phyloP scores from a whole-genome alignment of 106 monocot genomes.

The Dactylorhiza incarnata region DNA sequence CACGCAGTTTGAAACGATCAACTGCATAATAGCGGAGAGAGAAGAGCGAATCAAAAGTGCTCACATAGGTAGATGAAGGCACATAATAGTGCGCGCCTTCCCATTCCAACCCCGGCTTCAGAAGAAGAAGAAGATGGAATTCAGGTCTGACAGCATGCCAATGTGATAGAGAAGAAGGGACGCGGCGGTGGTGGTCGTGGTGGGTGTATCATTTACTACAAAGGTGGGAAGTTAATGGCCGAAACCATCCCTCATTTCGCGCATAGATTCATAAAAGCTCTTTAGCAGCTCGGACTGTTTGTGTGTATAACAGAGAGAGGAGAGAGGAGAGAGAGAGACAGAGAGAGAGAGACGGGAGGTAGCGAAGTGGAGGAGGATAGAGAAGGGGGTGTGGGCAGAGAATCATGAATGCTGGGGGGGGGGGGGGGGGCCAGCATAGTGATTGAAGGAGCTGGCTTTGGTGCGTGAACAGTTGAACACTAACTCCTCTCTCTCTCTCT shows the following conservation, averaged over 20 bases:
- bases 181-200: too few species aligned
- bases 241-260: not conserved
- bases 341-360: too few species aligned
- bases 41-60: not conserved
- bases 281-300: not conserved
- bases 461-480: too few species aligned
- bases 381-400: too few species aligned
- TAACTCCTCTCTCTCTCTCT: too few species aligned
- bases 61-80: conserved; percentile 1
- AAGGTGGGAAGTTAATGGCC: not conserved
- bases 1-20: not conserved
- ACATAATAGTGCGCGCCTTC: not conserved
- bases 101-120: conserved; percentile 4
- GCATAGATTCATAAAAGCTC: conserved; percentile 2
- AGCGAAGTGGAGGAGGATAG: too few species aligned
- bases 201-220: conserved; percentile 4
- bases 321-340: not conserved
- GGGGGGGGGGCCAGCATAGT: too few species aligned
- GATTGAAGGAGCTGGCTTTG: too few species aligned
- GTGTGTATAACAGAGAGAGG: conserved; percentile 1
- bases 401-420: too few species aligned
- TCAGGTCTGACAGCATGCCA: not conserved
- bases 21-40: not conserved
- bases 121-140: not conserved
- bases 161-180: not conserved